Base-by-base conservation (phyloP, 306 rosid species). In the Clitoria ternatea region DNA sequence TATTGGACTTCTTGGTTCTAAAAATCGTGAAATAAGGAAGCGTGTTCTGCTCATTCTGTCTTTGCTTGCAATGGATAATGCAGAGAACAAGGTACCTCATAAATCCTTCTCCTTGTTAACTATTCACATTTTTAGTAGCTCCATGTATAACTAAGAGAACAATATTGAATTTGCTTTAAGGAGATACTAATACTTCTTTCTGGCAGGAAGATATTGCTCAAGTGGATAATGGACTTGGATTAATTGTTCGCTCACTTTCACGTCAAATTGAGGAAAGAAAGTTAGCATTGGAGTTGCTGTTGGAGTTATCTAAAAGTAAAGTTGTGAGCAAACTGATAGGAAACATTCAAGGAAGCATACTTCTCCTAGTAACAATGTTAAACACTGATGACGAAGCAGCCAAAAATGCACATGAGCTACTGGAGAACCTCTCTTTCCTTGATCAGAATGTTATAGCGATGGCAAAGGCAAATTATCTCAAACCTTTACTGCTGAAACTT, bases 381-480 rank as follows among this genome's bases (percentile, higher is more conserved):
- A 82, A 72, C 42, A 73, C 82, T 23, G 90, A 81, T 32, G 92
- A 89, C 32, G 83, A 80, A 78, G 90, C 83, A 52, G 68, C 82
- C n/a, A 66, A 61, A 66, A 70, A 79, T 71, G 90, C 89, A 49
- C 66, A 39, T 17, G 85, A 85, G 66, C 74, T 89, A 29, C 73
- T 89, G 76, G 89, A 78, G 80, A 89, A 79, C 40, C 83, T 89
- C 44, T 81, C 92, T 24, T 67, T 61, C 74, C 77, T 69, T 79
- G 81, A 87, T 54, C 79, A 81, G 30, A 89, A 89, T 80, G 89
- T 89, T 36, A 67, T 75, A 73, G 84, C 72, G 74, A 89, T 89
- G 96, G 92, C 90, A 30, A 87, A 82, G 67, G 89, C 90, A 7
- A 87, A 85, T 70, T 82, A 89, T 76, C 81, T 89, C 36, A 89